Conservation (phyloP, 1,284 basidiomycete species). For the Microstroma glucosiphilum region DNA sequence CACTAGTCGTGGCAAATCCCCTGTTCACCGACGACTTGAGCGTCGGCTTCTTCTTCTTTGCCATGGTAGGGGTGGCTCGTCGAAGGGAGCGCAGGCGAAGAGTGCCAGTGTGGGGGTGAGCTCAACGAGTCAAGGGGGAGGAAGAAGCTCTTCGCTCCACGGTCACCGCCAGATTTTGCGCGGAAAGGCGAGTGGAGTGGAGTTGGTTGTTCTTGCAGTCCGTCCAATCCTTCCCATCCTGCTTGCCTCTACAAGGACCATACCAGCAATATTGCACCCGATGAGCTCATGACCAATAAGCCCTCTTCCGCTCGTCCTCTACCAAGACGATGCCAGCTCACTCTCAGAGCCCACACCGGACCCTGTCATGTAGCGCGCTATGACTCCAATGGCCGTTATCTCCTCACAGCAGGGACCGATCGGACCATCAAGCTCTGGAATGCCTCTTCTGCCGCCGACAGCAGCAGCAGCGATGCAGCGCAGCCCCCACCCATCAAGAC, state of each 20-base stretch:
- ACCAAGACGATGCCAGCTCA: background rate
- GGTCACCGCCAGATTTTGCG: no score
- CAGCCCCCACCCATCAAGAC: slow-evolving; percentile 60
- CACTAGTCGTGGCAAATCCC: slow-evolving; percentile 57
- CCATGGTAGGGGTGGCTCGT: slow-evolving; percentile 15
- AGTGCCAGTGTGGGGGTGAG: no score
- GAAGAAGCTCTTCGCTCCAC: no score
- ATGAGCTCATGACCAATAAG: background rate
- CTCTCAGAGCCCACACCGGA: slow-evolving; percentile 37
- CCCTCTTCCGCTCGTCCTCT: background rate
- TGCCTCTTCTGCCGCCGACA: slow-evolving; percentile 59
- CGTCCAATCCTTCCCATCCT: no score
- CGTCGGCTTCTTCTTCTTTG: slow-evolving; percentile 44
- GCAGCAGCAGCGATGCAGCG: slow-evolving; percentile 5
- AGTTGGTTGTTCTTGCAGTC: no score
- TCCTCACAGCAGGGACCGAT: slow-evolving; percentile 85
- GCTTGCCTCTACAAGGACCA: no score
- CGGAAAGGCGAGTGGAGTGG: no score
- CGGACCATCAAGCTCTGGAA: slow-evolving; percentile 87
- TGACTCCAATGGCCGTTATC: slow-evolving; percentile 65
- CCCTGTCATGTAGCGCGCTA: slow-evolving; percentile 47
- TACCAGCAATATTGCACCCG: no score
- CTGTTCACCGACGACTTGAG: slow-evolving; percentile 41
- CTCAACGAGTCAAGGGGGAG: no score
- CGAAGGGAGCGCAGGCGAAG: no score